Evolutionary conservation across 148 eudicot genomes (phyloP), one percentile per base, ranked within the genome.

Genomic region (Dysphania ambrosioides): DNA sequence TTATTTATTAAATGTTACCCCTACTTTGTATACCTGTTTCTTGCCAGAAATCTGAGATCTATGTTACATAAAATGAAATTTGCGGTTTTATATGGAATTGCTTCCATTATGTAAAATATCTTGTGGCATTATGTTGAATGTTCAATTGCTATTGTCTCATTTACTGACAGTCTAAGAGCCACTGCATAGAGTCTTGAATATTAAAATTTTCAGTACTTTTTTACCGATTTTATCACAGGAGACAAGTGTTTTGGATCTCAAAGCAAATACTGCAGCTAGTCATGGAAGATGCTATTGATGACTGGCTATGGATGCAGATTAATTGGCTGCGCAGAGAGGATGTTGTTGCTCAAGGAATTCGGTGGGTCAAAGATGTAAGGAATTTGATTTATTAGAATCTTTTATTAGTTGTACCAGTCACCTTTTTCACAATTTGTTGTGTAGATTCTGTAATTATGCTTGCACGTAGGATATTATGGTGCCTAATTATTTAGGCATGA

Each of bases 261-360:
- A 95, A 95, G 83, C 97, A 95, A 83, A 92, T 95, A 74, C 81
- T 95, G 85, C 99, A 95, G 75, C 70, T 92, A 78, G 83, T 95
- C 77, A 90, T 95, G 99, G 99, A 92, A 82, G 99, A 92, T 74
- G 99, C 99, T 65, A 86, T 95, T 81, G 99, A 92, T 82, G 99
- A 95, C 82, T 92, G 93, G 92, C 88, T 92, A 42, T 77, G 92
- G 57, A 78, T 90, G 87, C 96, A 95, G 84, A 92, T 95, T 74
- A 91, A 90, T 77, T 87, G 86, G 90, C 86, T 95, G 68, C 88
- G 97, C 34, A 89, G 89, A 81, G 99, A 95, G 9, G 97, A 90
- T 74, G 83, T 90, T 71, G 78, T 95, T 77, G 88, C 96, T 70
- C 78, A 86, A 78, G 97, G 96, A 68, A 89, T 95, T 78, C 88